phyloP scores from a whole-genome alignment of 164 flowering plant species.

The Protea cynaroides region DNA sequence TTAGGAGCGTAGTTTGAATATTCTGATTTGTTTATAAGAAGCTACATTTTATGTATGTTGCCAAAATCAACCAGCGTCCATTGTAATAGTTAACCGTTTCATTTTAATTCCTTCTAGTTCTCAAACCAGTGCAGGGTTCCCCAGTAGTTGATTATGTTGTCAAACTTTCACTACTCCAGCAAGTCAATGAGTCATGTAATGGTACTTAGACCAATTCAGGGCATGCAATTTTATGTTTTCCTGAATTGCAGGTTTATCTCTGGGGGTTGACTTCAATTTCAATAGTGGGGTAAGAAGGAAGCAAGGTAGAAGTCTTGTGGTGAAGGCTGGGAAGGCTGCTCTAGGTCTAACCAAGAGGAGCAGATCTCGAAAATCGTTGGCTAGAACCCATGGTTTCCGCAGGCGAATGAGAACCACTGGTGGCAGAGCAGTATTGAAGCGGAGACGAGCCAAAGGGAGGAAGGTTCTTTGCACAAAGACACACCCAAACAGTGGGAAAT shows the following conservation, averaged over 20 bases:
- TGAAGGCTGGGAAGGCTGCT: constrained; percentile 61
- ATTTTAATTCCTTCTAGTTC: too few species aligned
- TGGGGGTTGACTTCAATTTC: constrained; percentile 45
- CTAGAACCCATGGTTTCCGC: constrained; percentile 90
- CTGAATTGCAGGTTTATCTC: constrained; percentile 49
- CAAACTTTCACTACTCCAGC: too few species aligned
- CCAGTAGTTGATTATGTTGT: too few species aligned
- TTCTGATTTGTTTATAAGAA: too few species aligned
- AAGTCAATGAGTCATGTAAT: too few species aligned
- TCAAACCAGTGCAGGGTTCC: too few species aligned
- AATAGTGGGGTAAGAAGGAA: constrained; percentile 20
- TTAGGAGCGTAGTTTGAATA: too few species aligned
- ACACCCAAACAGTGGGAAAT: constrained; percentile 61
- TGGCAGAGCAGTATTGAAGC: constrained; percentile 76
- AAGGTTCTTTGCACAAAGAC: constrained; percentile 76
- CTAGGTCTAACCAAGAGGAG: constrained; percentile 80
- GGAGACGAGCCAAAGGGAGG: constrained; percentile 87
- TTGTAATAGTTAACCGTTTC: too few species aligned
- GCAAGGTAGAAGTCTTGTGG: constrained; percentile 48
- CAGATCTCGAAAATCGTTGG: constrained; percentile 81
- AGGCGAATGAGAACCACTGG: constrained; percentile 79
- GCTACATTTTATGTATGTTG: too few species aligned
- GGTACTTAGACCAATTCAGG: neutral
- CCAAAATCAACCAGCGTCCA: too few species aligned
- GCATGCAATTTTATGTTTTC: neutral